Evolutionary conservation across 441 rosid species (phyloP).

Genomic region (Cnidoscolus chayamansa): DNA sequence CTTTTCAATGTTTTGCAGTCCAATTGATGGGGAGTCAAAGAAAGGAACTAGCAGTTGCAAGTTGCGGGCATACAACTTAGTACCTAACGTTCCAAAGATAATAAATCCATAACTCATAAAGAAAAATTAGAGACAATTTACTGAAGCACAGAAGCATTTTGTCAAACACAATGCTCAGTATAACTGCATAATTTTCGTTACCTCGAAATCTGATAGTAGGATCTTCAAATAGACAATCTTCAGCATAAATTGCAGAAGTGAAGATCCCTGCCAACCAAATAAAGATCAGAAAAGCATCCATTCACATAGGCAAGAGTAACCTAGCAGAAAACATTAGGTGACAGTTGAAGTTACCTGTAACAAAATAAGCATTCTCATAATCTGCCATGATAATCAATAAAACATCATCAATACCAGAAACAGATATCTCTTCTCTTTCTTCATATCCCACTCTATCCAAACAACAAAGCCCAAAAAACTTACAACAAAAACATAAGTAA

Average conservation of each 20-base stretch:
- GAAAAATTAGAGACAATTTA: background rate
- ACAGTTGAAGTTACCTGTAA: slow-evolving; percentile 48
- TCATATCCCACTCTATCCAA: slow-evolving; percentile 20
- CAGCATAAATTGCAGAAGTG: slow-evolving; percentile 53
- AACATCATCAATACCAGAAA: slow-evolving; percentile 49
- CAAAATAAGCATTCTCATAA: slow-evolving; percentile 79
- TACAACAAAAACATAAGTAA: background rate
- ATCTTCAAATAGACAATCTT: slow-evolving; percentile 80
- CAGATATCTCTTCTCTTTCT: slow-evolving; percentile 28
- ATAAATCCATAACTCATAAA: background rate
- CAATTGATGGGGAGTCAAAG: slow-evolving; percentile 69
- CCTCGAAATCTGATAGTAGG: slow-evolving; percentile 83
- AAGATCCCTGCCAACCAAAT: slow-evolving; percentile 48
- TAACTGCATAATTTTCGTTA: slow-evolving; percentile 25
- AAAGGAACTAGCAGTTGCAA: slow-evolving; percentile 77
- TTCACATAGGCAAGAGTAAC: background rate
- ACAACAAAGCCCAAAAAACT: slow-evolving; percentile 13
- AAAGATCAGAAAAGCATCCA: background rate
- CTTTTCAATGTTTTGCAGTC: slow-evolving; percentile 57
- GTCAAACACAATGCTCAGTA: background rate
- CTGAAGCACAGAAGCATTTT: slow-evolving; percentile 6
- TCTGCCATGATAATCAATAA: slow-evolving; percentile 51
- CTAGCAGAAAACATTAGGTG: background rate
- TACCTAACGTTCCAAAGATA: slow-evolving; percentile 39
- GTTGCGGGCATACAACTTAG: slow-evolving; percentile 64